Percentiles rank a stretch among this genome's conserved stretches.
These are phyloP conservation scores for Dendrobium huoshanense DNA, from an alignment of 106 monocot species.

Conservation along the genomic window DNA sequence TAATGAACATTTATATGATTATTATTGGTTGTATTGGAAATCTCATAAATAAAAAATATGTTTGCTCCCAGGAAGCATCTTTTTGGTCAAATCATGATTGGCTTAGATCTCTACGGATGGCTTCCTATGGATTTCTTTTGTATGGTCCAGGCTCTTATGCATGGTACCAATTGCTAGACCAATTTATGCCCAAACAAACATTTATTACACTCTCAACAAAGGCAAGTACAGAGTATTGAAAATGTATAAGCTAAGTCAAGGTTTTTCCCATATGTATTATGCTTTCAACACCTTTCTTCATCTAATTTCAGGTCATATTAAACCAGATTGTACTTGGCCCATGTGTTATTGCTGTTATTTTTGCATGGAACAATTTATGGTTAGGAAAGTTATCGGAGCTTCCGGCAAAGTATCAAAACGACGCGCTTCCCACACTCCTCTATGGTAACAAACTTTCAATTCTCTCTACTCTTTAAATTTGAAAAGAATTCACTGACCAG, in stretches of 20 bases:
- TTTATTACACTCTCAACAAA: constrained; percentile 61
- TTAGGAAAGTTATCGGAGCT: constrained; percentile 63
- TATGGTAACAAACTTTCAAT: constrained; percentile 41
- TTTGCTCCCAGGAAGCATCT: constrained; percentile 34
- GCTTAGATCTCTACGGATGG: constrained; percentile 80
- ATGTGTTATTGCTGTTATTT: constrained; percentile 91
- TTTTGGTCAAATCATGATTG: constrained; percentile 66
- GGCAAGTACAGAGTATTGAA: constrained; percentile 23
- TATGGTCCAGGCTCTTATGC: constrained; percentile 93
- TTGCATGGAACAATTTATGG: constrained; percentile 98
- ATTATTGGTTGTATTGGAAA: neutral
- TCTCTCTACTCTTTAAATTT: constrained; percentile 1
- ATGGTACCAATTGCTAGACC: constrained; percentile 87
- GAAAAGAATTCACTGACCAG: constrained; percentile 1
- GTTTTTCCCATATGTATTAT: neutral
- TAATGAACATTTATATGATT: neutral
- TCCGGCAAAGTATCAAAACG: constrained; percentile 71
- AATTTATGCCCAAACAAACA: constrained; percentile 56
- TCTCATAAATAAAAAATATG: neutral
- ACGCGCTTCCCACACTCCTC: constrained; percentile 89
- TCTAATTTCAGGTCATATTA: constrained; percentile 58
- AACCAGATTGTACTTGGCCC: constrained; percentile 97
- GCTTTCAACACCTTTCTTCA: neutral
- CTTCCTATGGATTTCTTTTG: constrained; percentile 87
- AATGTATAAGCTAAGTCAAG: neutral